Evolutionary conservation across 108 stramenopile species (phyloP).

Genomic region (Epipyxis sp.): DNA sequence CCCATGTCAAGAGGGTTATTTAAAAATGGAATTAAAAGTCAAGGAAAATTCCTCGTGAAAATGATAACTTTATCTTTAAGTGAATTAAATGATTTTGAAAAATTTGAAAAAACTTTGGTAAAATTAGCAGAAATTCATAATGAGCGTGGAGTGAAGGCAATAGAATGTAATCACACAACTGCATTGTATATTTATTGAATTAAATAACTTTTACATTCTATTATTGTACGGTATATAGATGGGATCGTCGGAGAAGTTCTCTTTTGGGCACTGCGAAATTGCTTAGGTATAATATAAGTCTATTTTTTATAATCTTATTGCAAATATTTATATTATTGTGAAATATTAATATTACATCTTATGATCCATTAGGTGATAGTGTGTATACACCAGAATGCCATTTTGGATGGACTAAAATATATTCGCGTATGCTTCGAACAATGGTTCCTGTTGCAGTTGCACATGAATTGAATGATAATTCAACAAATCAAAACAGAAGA

Average conservation of each 20-base stretch:
- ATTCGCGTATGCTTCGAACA: neutral
- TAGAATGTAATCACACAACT: neutral
- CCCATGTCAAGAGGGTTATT: slow-evolving; percentile 2
- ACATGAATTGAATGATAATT: slow-evolving; percentile 13
- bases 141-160: slow-evolving; percentile 21
- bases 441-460: slow-evolving; percentile 12
- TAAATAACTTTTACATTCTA: neutral
- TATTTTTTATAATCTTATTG: too few relatives aligned
- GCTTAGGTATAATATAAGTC: neutral
- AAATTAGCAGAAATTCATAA: slow-evolving; percentile 23
- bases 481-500: too few relatives aligned
- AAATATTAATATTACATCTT: too few relatives aligned
- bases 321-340: too few relatives aligned
- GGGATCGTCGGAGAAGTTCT: slow-evolving; percentile 26
- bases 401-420: neutral
- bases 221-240: neutral
- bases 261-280: slow-evolving; percentile 20
- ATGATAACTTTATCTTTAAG: slow-evolving; percentile 6
- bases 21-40: slow-evolving; percentile 2
- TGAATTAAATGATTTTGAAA: neutral
- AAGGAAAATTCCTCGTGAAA: slow-evolving; percentile 32
- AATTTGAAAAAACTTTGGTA: neutral
- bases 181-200: neutral
- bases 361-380: too few relatives aligned
- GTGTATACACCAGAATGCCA: neutral